These are phyloP conservation scores for Fistulinella prunicolor DNA, from an alignment of 768 basidiomycete genomes.

Conservation along the genomic window DNA sequence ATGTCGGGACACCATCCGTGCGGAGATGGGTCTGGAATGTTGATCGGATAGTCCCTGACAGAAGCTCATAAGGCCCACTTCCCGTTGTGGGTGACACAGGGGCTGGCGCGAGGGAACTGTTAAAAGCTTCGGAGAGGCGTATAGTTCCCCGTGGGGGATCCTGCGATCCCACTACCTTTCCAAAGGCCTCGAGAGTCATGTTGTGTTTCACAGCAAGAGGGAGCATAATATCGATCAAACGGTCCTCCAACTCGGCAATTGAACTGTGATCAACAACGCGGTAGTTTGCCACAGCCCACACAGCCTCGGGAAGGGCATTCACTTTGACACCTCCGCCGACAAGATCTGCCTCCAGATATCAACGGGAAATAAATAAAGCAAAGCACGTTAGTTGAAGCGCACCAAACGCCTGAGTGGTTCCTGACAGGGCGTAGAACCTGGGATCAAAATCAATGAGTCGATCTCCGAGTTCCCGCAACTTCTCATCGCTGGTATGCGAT, in stretches of 20 bases:
- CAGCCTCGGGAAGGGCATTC: conserved; percentile 46
- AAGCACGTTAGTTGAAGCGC: conserved; percentile 1
- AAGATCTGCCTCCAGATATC: conserved; percentile 35
- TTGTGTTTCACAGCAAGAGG: conserved; percentile 35
- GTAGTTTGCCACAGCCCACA: conserved; percentile 35
- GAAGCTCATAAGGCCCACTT: conserved; percentile 37
- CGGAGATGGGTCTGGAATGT: conserved; percentile 33
- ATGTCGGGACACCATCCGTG: conserved; percentile 20
- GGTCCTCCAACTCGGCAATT: conserved; percentile 6
- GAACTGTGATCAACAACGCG: conserved; percentile 35
- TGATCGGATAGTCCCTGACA: conserved; percentile 44
- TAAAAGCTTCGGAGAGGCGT: conserved; percentile 37
- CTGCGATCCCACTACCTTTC: conserved; percentile 24
- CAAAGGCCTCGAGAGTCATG: conserved; percentile 42
- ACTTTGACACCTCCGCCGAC: conserved; percentile 42
- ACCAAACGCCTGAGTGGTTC: conserved; percentile 31
- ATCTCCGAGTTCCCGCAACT: conserved; percentile 12
- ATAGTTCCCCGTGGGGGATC: conserved; percentile 36
- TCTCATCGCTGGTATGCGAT: conserved; percentile 22
- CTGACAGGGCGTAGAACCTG: conserved; percentile 14
- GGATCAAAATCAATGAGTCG: conserved; percentile 23
- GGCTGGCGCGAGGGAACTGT: conserved; percentile 36
- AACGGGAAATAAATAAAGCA: conserved; percentile 13
- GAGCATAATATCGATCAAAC: conserved; percentile 6
- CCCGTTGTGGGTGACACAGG: conserved; percentile 40